Percentiles rank a stretch among this genome's conserved stretches.
Evolutionary conservation across 2,329 filamentous ascomycete genomes (phyloP).

Genomic region (Penicillium sumatraense): DNA sequence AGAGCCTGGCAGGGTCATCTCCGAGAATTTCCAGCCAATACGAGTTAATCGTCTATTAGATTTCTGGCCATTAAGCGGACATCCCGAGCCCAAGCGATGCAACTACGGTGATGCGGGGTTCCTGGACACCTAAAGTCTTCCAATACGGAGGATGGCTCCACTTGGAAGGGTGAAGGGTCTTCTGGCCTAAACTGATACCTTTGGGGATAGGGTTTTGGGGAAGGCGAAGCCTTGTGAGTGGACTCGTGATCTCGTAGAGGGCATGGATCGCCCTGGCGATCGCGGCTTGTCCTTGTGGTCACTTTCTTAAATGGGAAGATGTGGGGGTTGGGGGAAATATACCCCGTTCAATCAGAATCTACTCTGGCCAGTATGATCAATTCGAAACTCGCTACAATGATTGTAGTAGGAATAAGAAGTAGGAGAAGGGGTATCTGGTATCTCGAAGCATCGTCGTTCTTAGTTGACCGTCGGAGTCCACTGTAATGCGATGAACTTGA

Average conservation of each 20-base stretch:
- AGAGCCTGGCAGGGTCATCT: constrained; percentile 9
- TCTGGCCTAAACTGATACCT: not conserved
- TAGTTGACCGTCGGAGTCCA: not conserved
- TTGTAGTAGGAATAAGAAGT: not conserved
- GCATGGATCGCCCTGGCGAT: constrained; percentile 11
- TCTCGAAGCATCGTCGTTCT: not conserved
- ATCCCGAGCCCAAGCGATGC: constrained; percentile 6
- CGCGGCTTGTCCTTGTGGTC: constrained; percentile 2
- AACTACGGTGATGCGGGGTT: constrained; percentile 22
- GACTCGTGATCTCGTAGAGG: not conserved
- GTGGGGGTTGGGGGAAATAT: not conserved
- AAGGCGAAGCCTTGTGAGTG: not conserved
- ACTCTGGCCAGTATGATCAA: not conserved
- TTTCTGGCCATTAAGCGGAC: constrained; percentile 16
- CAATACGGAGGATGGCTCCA: not conserved
- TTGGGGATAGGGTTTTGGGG: not conserved
- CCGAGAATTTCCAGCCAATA: constrained; percentile 27
- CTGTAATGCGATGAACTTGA: not conserved
- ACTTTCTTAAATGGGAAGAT: constrained; percentile 4
- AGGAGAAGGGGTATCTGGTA: not conserved
- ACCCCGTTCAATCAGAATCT: constrained; percentile 7
- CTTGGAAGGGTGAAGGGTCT: constrained; percentile 3
- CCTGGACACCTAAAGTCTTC: not conserved
- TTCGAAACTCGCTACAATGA: constrained; percentile 4
- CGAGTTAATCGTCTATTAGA: constrained; percentile 7